Percentiles rank a stretch among this genome's conserved stretches.
phyloP scores from a whole-genome alignment of 2,329 filamentous ascomycete species.

The Gnomoniopsis smithogilvyi region DNA sequence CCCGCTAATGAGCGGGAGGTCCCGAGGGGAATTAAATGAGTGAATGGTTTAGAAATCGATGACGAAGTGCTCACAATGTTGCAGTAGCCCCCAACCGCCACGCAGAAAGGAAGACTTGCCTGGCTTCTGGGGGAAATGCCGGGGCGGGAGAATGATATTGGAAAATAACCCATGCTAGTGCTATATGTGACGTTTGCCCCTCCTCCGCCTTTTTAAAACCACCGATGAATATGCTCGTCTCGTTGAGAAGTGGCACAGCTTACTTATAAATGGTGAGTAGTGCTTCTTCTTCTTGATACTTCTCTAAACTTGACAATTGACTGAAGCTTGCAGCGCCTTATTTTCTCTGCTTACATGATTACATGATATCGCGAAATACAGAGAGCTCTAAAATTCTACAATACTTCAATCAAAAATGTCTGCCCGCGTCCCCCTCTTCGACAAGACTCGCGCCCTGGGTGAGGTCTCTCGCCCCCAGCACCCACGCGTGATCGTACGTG shows the following conservation, averaged over 20 bases:
- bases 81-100: not conserved
- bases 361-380: too few relatives aligned
- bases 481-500: constrained; percentile 7
- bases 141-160: not conserved
- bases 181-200: not conserved
- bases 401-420: not conserved
- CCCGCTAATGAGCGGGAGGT: too few relatives aligned
- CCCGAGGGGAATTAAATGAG: too few relatives aligned
- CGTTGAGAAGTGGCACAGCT: too few relatives aligned
- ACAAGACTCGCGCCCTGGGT: constrained; percentile 11
- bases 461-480: constrained; percentile 8
- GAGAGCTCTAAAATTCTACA: not conserved
- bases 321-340: too few relatives aligned
- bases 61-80: not conserved
- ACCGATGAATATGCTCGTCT: not conserved
- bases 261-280: too few relatives aligned
- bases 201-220: not conserved
- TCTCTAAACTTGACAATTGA: too few relatives aligned
- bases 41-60: not conserved
- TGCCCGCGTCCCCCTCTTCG: constrained; percentile 7
- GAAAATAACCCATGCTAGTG: not conserved
- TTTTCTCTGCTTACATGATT: too few relatives aligned
- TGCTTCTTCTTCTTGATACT: too few relatives aligned
- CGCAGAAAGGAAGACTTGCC: too few relatives aligned
- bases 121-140: not conserved